Evolutionary conservation across 2,329 filamentous ascomycete genomes (phyloP).

Genomic region (Pezicula carpinea): DNA sequence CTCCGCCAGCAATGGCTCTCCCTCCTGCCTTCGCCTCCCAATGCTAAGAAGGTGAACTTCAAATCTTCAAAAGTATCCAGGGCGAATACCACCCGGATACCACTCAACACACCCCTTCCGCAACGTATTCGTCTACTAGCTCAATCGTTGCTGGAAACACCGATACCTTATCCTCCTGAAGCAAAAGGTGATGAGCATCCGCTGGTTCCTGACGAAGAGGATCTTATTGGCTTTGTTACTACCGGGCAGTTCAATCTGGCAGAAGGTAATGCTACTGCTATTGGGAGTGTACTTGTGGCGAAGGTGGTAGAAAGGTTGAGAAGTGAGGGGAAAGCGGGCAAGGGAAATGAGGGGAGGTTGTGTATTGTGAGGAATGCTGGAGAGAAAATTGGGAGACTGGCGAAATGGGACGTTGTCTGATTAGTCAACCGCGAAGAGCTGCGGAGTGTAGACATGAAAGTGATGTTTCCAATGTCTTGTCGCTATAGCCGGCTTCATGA

Average conservation of each 20-base stretch:
- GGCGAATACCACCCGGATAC: slow-evolving; percentile 10
- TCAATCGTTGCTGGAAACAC: slow-evolving; percentile 42
- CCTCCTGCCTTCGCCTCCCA: slow-evolving; percentile 34
- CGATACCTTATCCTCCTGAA: slow-evolving; percentile 31
- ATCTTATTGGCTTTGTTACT: slow-evolving; percentile 88
- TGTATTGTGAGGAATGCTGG: slow-evolving; percentile 84
- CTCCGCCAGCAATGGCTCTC: slow-evolving; percentile 70
- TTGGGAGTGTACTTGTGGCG: slow-evolving; percentile 64
- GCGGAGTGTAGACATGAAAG: too few relatives aligned
- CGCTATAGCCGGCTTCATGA: too few relatives aligned
- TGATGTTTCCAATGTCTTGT: too few relatives aligned
- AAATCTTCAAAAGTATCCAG: slow-evolving; percentile 17
- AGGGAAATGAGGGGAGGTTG: slow-evolving; percentile 42
- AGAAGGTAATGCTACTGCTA: slow-evolving; percentile 68
- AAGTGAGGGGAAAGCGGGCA: slow-evolving; percentile 12
- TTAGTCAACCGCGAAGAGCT: too few relatives aligned
- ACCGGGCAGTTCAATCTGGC: slow-evolving; percentile 78
- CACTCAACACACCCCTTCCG: slow-evolving; percentile 25
- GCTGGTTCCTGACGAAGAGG: slow-evolving; percentile 64
- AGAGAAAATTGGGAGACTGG: slow-evolving; percentile 73
- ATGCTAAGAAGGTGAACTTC: slow-evolving; percentile 18
- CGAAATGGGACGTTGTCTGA: slow-evolving; percentile 58
- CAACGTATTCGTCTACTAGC: slow-evolving; percentile 37
- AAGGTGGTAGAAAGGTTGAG: slow-evolving; percentile 45
- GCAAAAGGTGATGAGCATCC: slow-evolving; percentile 45